These are phyloP conservation scores for Urostyla sp. DNA, from an alignment of 73 alveolate species.

Conservation along the genomic window DNA sequence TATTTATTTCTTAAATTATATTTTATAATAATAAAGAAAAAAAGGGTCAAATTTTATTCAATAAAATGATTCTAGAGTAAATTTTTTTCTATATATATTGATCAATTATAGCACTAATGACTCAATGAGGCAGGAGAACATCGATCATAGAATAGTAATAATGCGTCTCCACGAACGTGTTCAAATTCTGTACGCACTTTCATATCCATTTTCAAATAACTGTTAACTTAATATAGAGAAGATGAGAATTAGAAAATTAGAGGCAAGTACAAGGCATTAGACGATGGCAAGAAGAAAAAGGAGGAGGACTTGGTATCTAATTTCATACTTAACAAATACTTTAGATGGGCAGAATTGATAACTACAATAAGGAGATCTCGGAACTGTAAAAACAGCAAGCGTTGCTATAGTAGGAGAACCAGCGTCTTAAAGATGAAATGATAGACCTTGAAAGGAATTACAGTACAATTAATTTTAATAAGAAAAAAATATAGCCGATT, in stretches of 20 bases:
- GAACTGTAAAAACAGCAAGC: slow-evolving; percentile 15
- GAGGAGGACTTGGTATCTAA: slow-evolving; percentile 1
- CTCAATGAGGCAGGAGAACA: slow-evolving; percentile 25
- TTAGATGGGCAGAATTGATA: slow-evolving; percentile 2
- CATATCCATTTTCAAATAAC: not conserved
- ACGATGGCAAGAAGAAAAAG: slow-evolving; percentile 1
- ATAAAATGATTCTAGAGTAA: no score
- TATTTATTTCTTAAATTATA: no score
- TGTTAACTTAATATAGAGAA: not conserved
- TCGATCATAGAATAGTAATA: slow-evolving; percentile 27
- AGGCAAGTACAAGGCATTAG: slow-evolving; percentile 36
- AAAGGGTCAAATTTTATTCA: no score
- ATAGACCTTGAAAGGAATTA: slow-evolving; percentile 21
- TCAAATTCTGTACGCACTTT: slow-evolving; percentile 7
- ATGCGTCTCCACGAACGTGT: slow-evolving; percentile 40
- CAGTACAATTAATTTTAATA: not conserved
- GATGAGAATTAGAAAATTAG: slow-evolving; percentile 35
- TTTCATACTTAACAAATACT: not conserved
- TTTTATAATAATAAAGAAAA: no score
- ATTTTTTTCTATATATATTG: no score
- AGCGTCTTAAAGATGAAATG: slow-evolving; percentile 17
- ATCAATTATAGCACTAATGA: slow-evolving; percentile 6
- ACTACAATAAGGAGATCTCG: slow-evolving; percentile 24
- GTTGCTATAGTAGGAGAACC: not conserved
- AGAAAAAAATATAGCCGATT: not conserved